Evolutionary conservation across 2,329 filamentous ascomycete species (phyloP), one percentile per base, ranked within the genome.

Genomic region (Mariannaea sp.): DNA sequence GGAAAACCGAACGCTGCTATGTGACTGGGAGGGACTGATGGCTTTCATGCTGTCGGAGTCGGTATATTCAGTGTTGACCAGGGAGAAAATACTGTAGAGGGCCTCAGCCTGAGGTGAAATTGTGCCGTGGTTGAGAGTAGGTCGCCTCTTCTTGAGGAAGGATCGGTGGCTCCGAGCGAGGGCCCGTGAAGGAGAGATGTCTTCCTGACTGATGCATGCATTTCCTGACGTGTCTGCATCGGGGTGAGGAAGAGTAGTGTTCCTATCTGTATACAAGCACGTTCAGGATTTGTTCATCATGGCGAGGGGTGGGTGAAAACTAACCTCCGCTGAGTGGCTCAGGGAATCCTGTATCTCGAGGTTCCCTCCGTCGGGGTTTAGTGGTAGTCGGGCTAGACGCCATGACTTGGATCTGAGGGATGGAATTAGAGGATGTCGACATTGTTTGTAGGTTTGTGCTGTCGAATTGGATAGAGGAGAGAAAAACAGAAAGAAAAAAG

Each of bases 181-280:
- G 26, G 74, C 72, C 42, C 71, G 72, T 19, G 70, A 68, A 1
- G 77, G 69, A 47, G 77, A 73, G 38, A 83, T 70, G 57, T 85
- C 81, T 47, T 80, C 77, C 48, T 80, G 76, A 32, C 77, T 77
- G 53, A 87, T 82, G 62, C 73, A 78, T 38, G 83, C 84, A 56
- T 82, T 76, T 42, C 78, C 77, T 12, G 77, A 80, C 6, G 81
- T 75, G 60, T 85, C 77, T 53, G 84, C 84, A 14, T 85, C 82
- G 17, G 84, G 84, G 55, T 87, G 83, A 16, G 80, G 81, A 13
- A 83, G 73, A 2, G 83, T 84, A 12, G 84, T 87, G 61, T 85
- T 87, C 56, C 78, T 75, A 39, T 69, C 79, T 79, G 55, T 3
- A 13, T 24, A 24, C 22, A 14, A 12, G 19, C 16, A 9, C n/a